Conservation (phyloP, 2,329 filamentous ascomycete genomes). For the Pseudogymnoascus pannorum region DNA sequence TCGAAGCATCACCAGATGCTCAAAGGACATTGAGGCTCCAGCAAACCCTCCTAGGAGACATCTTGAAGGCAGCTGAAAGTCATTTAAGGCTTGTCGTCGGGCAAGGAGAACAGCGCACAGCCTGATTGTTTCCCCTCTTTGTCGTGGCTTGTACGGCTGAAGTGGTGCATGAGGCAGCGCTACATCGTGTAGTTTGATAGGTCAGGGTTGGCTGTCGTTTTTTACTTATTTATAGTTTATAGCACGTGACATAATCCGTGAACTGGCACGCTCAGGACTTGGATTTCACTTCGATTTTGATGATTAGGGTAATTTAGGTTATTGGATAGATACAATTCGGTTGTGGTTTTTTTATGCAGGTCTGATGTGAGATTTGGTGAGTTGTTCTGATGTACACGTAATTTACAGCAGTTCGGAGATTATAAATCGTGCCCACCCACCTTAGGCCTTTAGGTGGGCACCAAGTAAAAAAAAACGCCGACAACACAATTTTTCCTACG, state of each 20-base stretch:
- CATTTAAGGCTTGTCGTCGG: not conserved
- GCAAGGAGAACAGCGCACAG: not conserved
- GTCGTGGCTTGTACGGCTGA: not conserved
- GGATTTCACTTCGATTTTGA: not conserved
- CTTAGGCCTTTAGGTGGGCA: not conserved
- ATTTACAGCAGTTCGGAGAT: not conserved
- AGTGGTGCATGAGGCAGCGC: not conserved
- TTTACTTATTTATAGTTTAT: too few species aligned
- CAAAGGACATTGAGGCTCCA: not conserved
- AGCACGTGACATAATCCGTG: not conserved
- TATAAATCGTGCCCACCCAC: not conserved
- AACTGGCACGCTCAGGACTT: not conserved
- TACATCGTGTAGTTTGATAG: not conserved
- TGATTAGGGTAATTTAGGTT: not conserved
- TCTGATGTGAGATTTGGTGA: not conserved
- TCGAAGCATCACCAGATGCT: not conserved
- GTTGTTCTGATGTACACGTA: not conserved
- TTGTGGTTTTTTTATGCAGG: not conserved
- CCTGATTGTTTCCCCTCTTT: not conserved
- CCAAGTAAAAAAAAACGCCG: not conserved
- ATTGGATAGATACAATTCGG: not conserved
- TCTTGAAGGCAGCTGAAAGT: not conserved
- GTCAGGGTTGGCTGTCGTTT: not conserved
- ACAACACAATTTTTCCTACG: not conserved
- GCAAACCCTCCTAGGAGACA: not conserved